A percentile compares a stretch with the other conserved stretches of the same genome.
Evolutionary conservation across 495 filamentous ascomycete genomes (phyloP).

Genomic region (Tuber aestivum): DNA sequence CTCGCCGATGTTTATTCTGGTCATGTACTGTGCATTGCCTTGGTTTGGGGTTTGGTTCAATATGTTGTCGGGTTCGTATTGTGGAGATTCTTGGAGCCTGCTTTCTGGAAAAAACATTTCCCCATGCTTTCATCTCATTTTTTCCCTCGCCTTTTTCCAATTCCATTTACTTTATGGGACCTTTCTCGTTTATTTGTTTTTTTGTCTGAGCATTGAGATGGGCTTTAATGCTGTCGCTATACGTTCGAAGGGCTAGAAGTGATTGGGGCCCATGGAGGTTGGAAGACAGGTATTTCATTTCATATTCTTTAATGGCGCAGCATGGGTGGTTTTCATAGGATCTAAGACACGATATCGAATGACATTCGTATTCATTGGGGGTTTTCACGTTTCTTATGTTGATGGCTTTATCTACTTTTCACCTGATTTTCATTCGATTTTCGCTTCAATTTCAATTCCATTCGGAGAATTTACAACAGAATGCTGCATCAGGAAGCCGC

Average conservation of each 20-base stretch:
- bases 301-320: slow-evolving; percentile 34
- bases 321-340: slow-evolving; percentile 40
- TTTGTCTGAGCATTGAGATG: slow-evolving; percentile 23
- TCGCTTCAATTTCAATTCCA: slow-evolving; percentile 7
- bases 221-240: slow-evolving; percentile 37
- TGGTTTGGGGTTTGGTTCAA: slow-evolving; percentile 28
- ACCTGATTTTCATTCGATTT: slow-evolving; percentile 9
- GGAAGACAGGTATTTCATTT: slow-evolving; percentile 34
- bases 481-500: slow-evolving; percentile 28
- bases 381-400: slow-evolving; percentile 28
- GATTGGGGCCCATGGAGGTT: slow-evolving; percentile 18
- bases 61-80: background rate
- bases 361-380: slow-evolving; percentile 18
- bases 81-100: background rate
- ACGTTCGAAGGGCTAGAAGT: slow-evolving; percentile 18
- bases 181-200: slow-evolving; percentile 18
- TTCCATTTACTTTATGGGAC: slow-evolving; percentile 10
- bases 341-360: slow-evolving; percentile 38
- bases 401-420: slow-evolving; percentile 31
- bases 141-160: background rate
- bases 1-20: slow-evolving; percentile 24
- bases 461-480: slow-evolving; percentile 27
- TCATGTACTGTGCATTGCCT: slow-evolving; percentile 35
- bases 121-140: slow-evolving; percentile 24
- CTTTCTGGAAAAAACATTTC: background rate